phyloP scores from a whole-genome alignment of 169 alveolate genomes.

The Sarcocystis neurona region DNA sequence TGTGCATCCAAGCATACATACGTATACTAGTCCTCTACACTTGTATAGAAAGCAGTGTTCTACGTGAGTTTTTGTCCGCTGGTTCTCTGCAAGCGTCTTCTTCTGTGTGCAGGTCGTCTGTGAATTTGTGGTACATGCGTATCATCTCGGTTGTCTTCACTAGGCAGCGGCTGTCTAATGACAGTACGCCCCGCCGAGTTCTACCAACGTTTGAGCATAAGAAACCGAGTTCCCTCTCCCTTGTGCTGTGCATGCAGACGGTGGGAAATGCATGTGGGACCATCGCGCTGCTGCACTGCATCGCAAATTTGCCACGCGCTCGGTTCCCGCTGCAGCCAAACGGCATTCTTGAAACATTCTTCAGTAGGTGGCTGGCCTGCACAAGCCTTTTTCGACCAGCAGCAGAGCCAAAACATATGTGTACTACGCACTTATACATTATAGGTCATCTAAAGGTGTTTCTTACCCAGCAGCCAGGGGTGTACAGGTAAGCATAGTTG shows the following conservation, averaged over 20 bases:
- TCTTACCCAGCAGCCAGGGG: neutral
- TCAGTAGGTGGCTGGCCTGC: neutral
- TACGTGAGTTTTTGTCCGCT: too few relatives aligned
- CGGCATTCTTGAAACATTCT: slow-evolving; percentile 32
- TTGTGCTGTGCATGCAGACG: slow-evolving; percentile 15
- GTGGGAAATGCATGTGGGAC: slow-evolving; percentile 56
- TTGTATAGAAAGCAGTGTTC: too few relatives aligned
- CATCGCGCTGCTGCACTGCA: slow-evolving; percentile 51
- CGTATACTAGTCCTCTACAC: too few relatives aligned
- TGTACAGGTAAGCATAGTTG: neutral
- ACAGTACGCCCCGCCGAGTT: neutral
- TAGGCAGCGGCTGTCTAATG: neutral
- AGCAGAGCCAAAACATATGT: neutral
- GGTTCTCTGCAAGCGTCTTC: neutral
- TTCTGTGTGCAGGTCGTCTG: neutral
- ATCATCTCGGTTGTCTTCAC: neutral
- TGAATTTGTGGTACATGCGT: neutral
- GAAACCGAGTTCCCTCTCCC: neutral
- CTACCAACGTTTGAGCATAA: neutral
- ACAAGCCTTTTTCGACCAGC: neutral
- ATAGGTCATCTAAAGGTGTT: neutral
- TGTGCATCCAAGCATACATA: too few relatives aligned
- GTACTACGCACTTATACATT: neutral
- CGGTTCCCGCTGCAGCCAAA: slow-evolving; percentile 36
- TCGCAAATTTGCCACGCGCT: slow-evolving; percentile 33